phyloP scores from a whole-genome alignment of 2,329 filamentous ascomycete species.

The Paecilomyces variotii region DNA sequence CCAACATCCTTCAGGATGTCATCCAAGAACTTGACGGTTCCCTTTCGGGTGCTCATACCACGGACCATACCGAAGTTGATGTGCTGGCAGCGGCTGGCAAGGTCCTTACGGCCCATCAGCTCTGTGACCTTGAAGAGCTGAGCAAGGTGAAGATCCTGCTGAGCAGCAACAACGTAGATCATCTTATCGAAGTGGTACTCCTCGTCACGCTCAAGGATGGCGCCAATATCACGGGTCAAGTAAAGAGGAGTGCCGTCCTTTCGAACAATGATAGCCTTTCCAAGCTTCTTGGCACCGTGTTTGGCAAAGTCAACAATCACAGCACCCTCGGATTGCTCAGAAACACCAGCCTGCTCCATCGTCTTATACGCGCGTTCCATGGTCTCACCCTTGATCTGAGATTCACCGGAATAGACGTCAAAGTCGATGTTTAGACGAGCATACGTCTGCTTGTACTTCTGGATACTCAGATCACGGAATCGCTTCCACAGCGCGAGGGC shows the following conservation, averaged over 20 bases:
- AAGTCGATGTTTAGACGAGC: conserved; percentile 57
- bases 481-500: conserved; percentile 55
- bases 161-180: conserved; percentile 59
- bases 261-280: conserved; percentile 58
- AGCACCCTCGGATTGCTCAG: conserved; percentile 58
- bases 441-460: conserved; percentile 58
- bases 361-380: conserved; percentile 53
- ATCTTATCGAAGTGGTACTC: conserved; percentile 59
- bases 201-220: conserved; percentile 54
- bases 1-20: conserved; percentile 71
- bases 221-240: conserved; percentile 61
- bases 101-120: conserved; percentile 53
- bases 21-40: conserved; percentile 65
- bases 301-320: conserved; percentile 63
- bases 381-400: conserved; percentile 55
- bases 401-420: conserved; percentile 62
- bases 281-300: conserved; percentile 59
- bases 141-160: conserved; percentile 57
- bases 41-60: conserved; percentile 58
- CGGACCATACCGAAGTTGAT: conserved; percentile 61
- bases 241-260: conserved; percentile 62
- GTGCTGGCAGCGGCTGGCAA: conserved; percentile 52
- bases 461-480: conserved; percentile 57
- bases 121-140: conserved; percentile 60
- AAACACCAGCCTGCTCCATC: conserved; percentile 53